Conservation (phyloP, 2,329 filamentous ascomycete species). For the Fonsecaea multimorphosa region DNA sequence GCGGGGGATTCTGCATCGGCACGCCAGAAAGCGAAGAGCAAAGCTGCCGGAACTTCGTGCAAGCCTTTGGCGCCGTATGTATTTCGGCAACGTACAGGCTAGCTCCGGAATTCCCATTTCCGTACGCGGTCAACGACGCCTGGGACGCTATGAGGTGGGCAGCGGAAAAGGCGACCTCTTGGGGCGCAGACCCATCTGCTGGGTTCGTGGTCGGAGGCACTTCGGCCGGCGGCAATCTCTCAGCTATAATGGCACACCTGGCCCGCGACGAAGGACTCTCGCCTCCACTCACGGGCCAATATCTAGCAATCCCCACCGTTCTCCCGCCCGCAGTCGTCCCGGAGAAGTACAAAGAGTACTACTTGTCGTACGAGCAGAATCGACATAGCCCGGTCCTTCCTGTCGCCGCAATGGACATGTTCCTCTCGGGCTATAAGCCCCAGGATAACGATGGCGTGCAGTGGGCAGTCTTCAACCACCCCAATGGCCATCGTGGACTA, state of each 20-base stretch:
- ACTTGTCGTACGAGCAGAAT: constrained; percentile 3
- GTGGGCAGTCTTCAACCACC: constrained; percentile 16
- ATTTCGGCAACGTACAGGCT: constrained; percentile 27
- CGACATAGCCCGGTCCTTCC: constrained; percentile 44
- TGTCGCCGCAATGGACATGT: constrained; percentile 38
- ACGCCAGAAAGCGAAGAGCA: constrained; percentile 29
- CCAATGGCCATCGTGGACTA: constrained; percentile 38
- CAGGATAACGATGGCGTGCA: constrained; percentile 15
- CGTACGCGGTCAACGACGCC: constrained; percentile 39
- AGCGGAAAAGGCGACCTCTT: constrained; percentile 45
- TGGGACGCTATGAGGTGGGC: constrained; percentile 33
- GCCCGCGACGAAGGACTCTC: constrained; percentile 44
- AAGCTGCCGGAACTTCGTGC: constrained; percentile 22
- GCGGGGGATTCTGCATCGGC: constrained; percentile 39
- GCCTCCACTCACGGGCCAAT: constrained; percentile 55
- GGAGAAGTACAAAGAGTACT: not conserved
- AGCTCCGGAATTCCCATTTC: constrained; percentile 32
- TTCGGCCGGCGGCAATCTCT: constrained; percentile 51
- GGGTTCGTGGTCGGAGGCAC: constrained; percentile 58
- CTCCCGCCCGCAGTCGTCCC: constrained; percentile 35
- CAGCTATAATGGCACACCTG: constrained; percentile 44
- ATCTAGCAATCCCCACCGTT: constrained; percentile 51
- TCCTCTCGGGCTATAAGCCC: constrained; percentile 22
- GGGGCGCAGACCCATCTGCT: constrained; percentile 47
- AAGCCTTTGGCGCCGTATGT: constrained; percentile 25